Percentiles rank a stretch among this genome's conserved stretches.
phyloP scores from a whole-genome alignment of 2,329 filamentous ascomycete species.

The Arthroderma sp. region DNA sequence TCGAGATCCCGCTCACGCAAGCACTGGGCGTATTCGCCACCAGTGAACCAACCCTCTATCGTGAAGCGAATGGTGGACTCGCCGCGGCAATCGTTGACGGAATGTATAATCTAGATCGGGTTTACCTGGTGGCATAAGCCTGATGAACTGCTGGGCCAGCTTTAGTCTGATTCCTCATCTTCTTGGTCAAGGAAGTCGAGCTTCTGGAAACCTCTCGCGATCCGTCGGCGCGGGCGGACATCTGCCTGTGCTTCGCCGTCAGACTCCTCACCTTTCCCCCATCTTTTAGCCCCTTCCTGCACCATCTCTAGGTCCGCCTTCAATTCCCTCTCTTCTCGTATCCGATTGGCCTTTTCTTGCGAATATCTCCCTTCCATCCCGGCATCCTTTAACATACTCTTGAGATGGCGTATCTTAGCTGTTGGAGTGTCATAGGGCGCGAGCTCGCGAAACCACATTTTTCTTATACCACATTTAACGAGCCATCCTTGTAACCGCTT shows the following conservation, averaged over 20 bases:
- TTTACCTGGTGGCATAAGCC: no score
- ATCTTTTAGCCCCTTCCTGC: conserved; percentile 63
- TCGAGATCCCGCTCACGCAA: no score
- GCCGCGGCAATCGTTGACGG: no score
- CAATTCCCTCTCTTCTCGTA: conserved; percentile 77
- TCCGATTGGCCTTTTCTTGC: conserved; percentile 67
- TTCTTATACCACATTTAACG: conserved; percentile 79
- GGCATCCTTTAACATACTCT: conserved; percentile 60
- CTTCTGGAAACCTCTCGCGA: conserved; percentile 31
- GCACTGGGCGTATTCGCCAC: no score
- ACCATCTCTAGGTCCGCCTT: conserved; percentile 73
- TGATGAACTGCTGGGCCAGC: background rate
- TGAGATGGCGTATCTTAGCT: conserved; percentile 73
- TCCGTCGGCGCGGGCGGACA: conserved; percentile 25
- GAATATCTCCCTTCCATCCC: conserved; percentile 88
- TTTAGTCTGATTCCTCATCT: conserved; percentile 46
- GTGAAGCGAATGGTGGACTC: no score
- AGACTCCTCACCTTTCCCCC: conserved; percentile 48
- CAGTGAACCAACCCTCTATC: no score
- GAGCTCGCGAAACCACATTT: conserved; percentile 79
- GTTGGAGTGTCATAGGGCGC: conserved; percentile 59
- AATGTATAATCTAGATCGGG: no score
- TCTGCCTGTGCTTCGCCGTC: conserved; percentile 27
- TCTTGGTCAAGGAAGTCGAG: conserved; percentile 54
- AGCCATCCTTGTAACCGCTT: conserved; percentile 80